These are phyloP conservation scores for Diaporthe batatas DNA, from an alignment of 2,329 filamentous ascomycete species.

Conservation along the genomic window DNA sequence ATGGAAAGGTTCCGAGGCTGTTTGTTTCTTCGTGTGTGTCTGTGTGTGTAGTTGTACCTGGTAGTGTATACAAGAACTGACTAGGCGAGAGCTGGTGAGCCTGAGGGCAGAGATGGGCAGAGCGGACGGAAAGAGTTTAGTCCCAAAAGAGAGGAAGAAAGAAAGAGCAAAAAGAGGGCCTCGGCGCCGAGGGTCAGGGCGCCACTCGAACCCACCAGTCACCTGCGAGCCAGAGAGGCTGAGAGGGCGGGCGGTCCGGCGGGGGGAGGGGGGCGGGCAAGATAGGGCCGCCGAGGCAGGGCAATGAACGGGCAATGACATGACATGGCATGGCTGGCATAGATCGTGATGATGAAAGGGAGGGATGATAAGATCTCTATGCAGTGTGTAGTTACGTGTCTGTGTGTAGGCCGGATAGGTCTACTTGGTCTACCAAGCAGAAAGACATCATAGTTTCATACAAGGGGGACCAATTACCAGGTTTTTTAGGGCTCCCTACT, in stretches of 20 bases:
- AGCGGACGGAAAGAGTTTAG: not conserved
- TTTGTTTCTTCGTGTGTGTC: not conserved
- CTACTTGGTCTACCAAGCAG: too few relatives aligned
- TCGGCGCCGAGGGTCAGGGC: slow-evolving; percentile 19
- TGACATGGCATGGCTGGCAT: not conserved
- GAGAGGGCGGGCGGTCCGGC: slow-evolving; percentile 10
- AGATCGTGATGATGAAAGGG: not conserved
- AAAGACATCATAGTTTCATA: not conserved
- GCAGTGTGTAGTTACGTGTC: not conserved
- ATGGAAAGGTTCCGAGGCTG: slow-evolving; percentile 36
- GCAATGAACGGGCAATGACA: not conserved
- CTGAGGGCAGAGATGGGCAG: not conserved
- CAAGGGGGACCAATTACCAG: not conserved
- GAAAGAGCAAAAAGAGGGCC: slow-evolving; percentile 1
- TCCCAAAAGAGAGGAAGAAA: not conserved
- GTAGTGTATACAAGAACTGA: not conserved
- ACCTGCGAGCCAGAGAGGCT: not conserved
- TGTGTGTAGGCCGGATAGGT: not conserved
- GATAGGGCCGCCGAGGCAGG: slow-evolving; percentile 17
- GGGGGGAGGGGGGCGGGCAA: not conserved
- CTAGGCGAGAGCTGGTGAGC: slow-evolving; percentile 1
- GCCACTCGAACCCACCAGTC: slow-evolving; percentile 10
- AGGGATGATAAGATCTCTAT: not conserved
- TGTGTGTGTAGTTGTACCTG: not conserved
- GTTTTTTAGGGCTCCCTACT: not conserved